Percentiles rank a stretch among this genome's conserved stretches.
Conservation (phyloP, 768 basidiomycete species). For the Leccinum barrowsii region DNA sequence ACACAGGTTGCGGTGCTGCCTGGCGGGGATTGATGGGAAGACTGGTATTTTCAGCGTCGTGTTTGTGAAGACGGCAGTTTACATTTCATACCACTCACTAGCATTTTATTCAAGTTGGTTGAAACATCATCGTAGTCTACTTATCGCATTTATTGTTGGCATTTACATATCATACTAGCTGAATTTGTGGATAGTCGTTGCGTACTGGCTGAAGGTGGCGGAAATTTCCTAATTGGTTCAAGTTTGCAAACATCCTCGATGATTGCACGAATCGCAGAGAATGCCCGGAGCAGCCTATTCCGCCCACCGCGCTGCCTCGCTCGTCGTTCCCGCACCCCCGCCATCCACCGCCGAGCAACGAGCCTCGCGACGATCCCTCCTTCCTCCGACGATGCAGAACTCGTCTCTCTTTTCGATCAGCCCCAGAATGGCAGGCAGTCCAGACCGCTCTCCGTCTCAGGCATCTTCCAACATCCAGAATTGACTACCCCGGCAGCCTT, state of each 20-base stretch:
- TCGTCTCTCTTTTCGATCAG: conserved; percentile 70
- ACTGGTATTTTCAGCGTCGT: conserved; percentile 7
- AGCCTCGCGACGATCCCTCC: conserved; percentile 52
- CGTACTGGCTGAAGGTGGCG: neutral
- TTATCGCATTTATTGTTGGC: conserved; percentile 24
- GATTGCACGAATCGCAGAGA: conserved; percentile 37
- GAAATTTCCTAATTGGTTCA: conserved; percentile 17
- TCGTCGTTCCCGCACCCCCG: conserved; percentile 28
- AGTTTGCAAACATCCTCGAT: conserved; percentile 11
- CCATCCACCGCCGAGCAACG: conserved; percentile 30
- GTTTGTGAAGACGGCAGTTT: conserved; percentile 12
- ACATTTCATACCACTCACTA: conserved; percentile 29
- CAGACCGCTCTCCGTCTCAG: conserved; percentile 54
- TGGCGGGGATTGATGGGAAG: conserved; percentile 7
- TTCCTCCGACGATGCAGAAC: conserved; percentile 60
- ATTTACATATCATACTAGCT: conserved; percentile 18
- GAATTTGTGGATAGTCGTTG: neutral
- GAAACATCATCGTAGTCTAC: conserved; percentile 30
- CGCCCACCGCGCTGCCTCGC: conserved; percentile 38
- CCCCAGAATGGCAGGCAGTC: conserved; percentile 40
- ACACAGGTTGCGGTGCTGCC: conserved; percentile 11
- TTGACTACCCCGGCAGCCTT: conserved; percentile 71
- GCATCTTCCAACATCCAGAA: conserved; percentile 79
- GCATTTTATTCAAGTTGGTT: conserved; percentile 24
- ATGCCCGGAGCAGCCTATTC: conserved; percentile 38